These are phyloP conservation scores for Helichrysum umbraculigerum DNA, from an alignment of 129 eudicot species.

Conservation along the genomic window DNA sequence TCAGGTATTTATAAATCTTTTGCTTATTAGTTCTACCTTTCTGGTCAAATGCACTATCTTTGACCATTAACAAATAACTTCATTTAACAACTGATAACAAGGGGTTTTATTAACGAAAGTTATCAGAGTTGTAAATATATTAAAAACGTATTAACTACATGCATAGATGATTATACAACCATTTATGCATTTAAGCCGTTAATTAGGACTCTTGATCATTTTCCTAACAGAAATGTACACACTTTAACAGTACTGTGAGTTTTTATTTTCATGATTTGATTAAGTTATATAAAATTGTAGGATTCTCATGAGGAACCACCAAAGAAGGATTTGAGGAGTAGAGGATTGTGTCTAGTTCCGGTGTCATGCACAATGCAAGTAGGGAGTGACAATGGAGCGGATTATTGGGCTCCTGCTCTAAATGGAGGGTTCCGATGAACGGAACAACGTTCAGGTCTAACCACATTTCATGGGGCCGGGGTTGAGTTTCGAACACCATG, in stretches of 20 bases:
- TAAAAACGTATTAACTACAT: too few relatives aligned
- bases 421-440: constrained; percentile 68
- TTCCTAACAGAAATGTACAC: neutral
- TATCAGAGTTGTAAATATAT: too few relatives aligned
- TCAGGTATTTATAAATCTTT: constrained; percentile 44
- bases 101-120: neutral
- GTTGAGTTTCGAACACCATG: constrained; percentile 18
- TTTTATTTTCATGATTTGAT: too few relatives aligned
- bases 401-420: constrained; percentile 84
- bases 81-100: neutral
- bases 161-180: too few relatives aligned
- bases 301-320: constrained; percentile 38
- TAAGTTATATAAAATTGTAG: neutral
- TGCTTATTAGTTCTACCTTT: neutral
- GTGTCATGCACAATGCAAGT: constrained; percentile 78
- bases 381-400: constrained; percentile 77
- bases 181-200: too few relatives aligned
- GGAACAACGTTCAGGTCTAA: constrained; percentile 21
- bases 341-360: constrained; percentile 83
- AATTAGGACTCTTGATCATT: too few relatives aligned
- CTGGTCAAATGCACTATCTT: neutral
- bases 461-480: neutral
- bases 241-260: neutral
- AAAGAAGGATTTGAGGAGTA: constrained; percentile 68
- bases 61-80: neutral